phyloP scores from a whole-genome alignment of 768 basidiomycete genomes.

The Pulveroboletus sp. region DNA sequence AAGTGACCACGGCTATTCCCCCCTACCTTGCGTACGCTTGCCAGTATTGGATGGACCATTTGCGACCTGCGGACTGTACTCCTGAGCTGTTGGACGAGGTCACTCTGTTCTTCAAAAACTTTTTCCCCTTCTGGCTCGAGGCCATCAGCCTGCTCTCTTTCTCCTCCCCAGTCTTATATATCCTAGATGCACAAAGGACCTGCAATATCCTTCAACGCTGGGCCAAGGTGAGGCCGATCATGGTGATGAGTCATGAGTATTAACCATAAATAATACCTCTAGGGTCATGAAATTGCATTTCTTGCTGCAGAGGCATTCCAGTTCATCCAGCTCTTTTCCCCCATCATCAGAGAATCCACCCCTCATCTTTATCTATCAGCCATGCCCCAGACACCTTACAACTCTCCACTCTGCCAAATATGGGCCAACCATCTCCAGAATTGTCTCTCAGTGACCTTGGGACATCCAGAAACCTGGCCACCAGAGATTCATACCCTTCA shows the following conservation, averaged over 20 bases:
- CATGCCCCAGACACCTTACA: conserved; percentile 31
- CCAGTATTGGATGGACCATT: conserved; percentile 36
- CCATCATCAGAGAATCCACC: conserved; percentile 28
- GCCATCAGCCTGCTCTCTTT: conserved; percentile 25
- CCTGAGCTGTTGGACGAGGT: conserved; percentile 13
- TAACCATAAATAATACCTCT: conserved; percentile 4
- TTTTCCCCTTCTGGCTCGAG: conserved; percentile 40
- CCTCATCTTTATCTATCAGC: conserved; percentile 41
- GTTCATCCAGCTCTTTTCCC: conserved; percentile 32
- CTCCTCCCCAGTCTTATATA: conserved; percentile 1
- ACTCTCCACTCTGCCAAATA: conserved; percentile 22
- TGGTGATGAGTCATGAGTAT: neutral
- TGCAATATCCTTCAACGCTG: conserved; percentile 12
- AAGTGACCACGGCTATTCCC: conserved; percentile 26
- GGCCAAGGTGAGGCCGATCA: conserved; percentile 12
- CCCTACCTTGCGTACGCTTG: conserved; percentile 35
- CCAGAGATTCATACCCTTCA: conserved; percentile 15
- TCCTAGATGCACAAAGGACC: conserved; percentile 7
- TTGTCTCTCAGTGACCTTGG: conserved; percentile 10
- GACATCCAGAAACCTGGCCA: conserved; percentile 13
- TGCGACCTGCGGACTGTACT: conserved; percentile 9
- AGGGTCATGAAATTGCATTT: conserved; percentile 11
- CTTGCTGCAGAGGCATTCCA: conserved; percentile 24
- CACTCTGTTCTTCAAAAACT: conserved; percentile 18
- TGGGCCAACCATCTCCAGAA: conserved; percentile 20